These are phyloP conservation scores for Adansonia gregorii DNA, from an alignment of 441 rosid species.

Conservation along the genomic window DNA sequence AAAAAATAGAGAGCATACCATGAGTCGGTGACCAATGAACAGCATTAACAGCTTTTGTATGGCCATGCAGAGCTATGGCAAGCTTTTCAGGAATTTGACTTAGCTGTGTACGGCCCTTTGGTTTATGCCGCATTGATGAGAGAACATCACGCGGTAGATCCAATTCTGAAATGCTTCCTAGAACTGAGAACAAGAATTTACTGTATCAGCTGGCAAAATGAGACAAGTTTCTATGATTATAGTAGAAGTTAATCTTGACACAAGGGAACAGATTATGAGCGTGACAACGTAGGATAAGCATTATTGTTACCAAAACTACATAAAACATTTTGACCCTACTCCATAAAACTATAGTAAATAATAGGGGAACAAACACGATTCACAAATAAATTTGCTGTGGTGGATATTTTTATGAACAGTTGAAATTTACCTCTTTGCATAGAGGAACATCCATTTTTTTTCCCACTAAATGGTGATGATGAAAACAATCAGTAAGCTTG, in stretches of 20 bases:
- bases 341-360: background rate
- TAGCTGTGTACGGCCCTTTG: slow-evolving; percentile 35
- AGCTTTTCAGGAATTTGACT: slow-evolving; percentile 51
- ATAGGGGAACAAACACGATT: slow-evolving; percentile 1
- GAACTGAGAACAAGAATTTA: slow-evolving; percentile 46
- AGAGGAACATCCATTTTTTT: background rate
- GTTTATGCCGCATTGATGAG: slow-evolving; percentile 45
- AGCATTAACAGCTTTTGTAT: slow-evolving; percentile 75
- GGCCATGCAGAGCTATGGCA: slow-evolving; percentile 52
- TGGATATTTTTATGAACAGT: background rate
- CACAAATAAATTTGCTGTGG: background rate
- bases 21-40: slow-evolving; percentile 75
- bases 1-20: slow-evolving; percentile 46
- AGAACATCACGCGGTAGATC: slow-evolving; percentile 46
- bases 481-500: slow-evolving; percentile 15
- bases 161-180: slow-evolving; percentile 62
- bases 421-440: background rate
- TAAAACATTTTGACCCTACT: background rate
- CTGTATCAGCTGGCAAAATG: background rate
- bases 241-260: slow-evolving; percentile 10
- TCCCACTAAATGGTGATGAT: background rate
- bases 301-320: background rate
- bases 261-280: background rate
- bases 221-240: background rate
- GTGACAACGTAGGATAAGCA: background rate